Conservation (phyloP, 306 rosid genomes). For the apple (Malus domestica) region ASM211411v1 NC_041798.1:19562001-19562500, state of each 20-base stretch:
- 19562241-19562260: neutral
- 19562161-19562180: neutral
- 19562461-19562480: constrained; percentile 41
- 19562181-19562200: neutral
- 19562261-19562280: neutral
- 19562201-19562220: neutral
- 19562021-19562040: constrained; percentile 16
- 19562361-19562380: neutral
- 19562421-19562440: constrained; percentile 43
- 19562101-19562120: constrained; percentile 20
- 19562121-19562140: constrained; percentile 30
- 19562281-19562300: constrained; percentile 19
- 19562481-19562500: constrained; percentile 38
- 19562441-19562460: constrained; percentile 45
- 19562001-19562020: neutral
- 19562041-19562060: constrained; percentile 33
- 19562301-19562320: constrained; percentile 15
- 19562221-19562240: neutral
- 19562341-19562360: neutral
- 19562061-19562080: neutral
- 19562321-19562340: neutral
- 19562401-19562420: neutral
- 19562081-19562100: constrained; percentile 27
- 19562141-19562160: neutral
- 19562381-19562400: constrained; percentile 6